Conservation (phyloP, 371 early-diverging fungal species). For the Apophysomyces variabilis region DNA sequence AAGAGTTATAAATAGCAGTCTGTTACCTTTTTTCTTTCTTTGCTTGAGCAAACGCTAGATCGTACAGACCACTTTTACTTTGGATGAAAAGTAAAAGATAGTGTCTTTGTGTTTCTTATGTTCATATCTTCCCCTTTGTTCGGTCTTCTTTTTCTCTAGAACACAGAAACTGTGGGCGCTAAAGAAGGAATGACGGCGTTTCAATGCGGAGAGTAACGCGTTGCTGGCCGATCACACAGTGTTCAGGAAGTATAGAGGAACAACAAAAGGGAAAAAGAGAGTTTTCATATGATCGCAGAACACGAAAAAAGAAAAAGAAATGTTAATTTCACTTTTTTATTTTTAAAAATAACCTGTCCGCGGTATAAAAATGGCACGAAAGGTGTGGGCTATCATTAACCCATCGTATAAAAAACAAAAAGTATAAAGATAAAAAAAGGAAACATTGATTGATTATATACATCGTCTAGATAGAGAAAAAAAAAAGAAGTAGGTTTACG, state of each 20-base stretch:
- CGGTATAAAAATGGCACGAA: background rate
- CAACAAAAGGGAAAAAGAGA: too few species aligned
- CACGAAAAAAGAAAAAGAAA: too few species aligned
- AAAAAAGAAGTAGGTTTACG: background rate
- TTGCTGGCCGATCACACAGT: background rate
- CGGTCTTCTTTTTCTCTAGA: background rate
- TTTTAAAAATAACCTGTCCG: background rate
- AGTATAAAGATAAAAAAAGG: background rate
- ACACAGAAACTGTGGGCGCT: too few species aligned
- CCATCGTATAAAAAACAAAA: background rate
- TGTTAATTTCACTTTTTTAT: too few species aligned
- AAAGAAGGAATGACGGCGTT: background rate
- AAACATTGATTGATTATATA: constrained; percentile 1
- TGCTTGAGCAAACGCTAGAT: too few species aligned
- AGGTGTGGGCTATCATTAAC: background rate
- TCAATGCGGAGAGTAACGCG: background rate
- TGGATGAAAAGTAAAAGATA: too few species aligned
- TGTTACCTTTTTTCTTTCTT: too few species aligned
- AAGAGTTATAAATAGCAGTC: background rate
- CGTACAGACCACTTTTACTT: too few species aligned
- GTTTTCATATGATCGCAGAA: too few species aligned
- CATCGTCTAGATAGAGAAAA: constrained; percentile 1
- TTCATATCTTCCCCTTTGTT: background rate
- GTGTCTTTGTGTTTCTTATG: background rate
- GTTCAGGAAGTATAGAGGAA: background rate